Percentiles rank a stretch among this genome's conserved stretches.
phyloP scores from a whole-genome alignment of 78 protist genomes.

The Dictyostelium discoideum region DNA sequence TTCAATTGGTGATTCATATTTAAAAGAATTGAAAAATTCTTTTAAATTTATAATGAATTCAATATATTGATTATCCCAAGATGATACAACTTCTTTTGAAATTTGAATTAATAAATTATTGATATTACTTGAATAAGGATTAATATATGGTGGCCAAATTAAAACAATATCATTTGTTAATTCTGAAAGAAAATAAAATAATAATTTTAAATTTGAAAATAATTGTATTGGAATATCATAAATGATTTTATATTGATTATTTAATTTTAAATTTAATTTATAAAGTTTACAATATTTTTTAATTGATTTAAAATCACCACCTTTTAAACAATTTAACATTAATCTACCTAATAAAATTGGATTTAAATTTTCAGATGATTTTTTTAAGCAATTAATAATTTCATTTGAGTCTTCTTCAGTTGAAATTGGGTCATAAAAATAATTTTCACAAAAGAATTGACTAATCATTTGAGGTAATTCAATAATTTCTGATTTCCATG shows the following conservation, averaged over 20 bases:
- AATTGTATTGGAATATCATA: not conserved
- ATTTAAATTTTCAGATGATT: not conserved
- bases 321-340: not conserved
- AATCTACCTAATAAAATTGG: not conserved
- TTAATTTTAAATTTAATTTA: not conserved
- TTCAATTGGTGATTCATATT: not conserved
- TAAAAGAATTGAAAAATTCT: not conserved
- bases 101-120: not conserved
- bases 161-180: not conserved
- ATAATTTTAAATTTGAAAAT: not conserved
- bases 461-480: not conserved
- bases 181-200: not conserved
- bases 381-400: not conserved
- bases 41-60: not conserved
- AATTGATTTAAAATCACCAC: not conserved
- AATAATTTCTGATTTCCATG: not conserved
- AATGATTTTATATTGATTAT: not conserved
- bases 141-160: not conserved
- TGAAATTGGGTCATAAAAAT: not conserved
- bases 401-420: not conserved
- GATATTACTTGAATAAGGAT: not conserved
- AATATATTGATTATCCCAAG: not conserved
- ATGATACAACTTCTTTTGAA: not conserved
- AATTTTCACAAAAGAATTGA: not conserved
- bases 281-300: not conserved